Percentiles rank a stretch among this genome's conserved stretches.
Conservation (phyloP, 176 grass and related monocot genomes). For the Thinopyrum elongatum region DNA sequence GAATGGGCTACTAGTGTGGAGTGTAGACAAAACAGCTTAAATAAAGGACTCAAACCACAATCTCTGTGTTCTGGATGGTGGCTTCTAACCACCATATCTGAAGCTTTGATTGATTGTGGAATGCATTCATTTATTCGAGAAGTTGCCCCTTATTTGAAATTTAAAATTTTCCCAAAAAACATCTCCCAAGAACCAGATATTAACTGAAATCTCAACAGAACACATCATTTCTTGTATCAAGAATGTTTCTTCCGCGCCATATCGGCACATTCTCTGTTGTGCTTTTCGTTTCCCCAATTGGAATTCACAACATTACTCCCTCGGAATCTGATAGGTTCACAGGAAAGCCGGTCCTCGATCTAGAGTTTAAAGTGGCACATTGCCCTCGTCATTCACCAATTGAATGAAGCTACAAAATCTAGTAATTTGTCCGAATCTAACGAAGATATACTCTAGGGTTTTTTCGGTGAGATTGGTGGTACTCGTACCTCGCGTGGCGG, state of each 20-base stretch:
- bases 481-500: slow-evolving; percentile 83
- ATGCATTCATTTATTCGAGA: background rate
- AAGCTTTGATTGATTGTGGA: background rate
- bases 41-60: background rate
- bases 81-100: background rate
- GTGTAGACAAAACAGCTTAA: no score
- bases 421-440: background rate
- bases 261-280: background rate
- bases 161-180: background rate
- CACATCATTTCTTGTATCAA: background rate
- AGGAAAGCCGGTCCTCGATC: background rate
- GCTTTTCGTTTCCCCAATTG: background rate
- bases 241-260: background rate
- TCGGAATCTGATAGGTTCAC: no score
- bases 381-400: background rate
- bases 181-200: background rate
- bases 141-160: background rate
- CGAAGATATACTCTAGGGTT: background rate
- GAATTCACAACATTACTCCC: background rate
- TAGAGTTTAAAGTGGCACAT: background rate
- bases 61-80: background rate
- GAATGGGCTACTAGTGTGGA: background rate
- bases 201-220: background rate
- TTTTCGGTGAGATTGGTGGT: background rate
- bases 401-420: background rate